Evolutionary conservation across 176 grass and related monocot species (phyloP).

Genomic region (Juncus inflexus): DNA sequence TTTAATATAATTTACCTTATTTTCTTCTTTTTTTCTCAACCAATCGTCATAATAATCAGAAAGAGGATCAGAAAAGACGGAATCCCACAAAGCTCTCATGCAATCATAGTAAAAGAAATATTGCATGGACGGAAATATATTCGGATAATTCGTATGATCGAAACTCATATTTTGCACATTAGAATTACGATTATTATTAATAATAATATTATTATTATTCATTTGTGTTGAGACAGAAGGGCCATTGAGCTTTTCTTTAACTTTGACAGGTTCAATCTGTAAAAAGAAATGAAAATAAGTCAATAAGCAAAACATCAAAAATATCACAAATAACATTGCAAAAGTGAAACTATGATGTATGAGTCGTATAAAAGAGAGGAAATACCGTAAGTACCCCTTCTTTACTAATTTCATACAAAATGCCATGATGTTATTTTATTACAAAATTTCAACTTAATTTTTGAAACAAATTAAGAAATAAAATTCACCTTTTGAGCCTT

Average conservation of each 20-base stretch:
- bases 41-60: slow-evolving; percentile 56
- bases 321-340: background rate
- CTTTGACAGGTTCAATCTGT: slow-evolving; percentile 30
- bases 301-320: too few species aligned
- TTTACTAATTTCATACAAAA: too few species aligned
- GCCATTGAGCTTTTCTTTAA: slow-evolving; percentile 31
- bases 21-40: slow-evolving; percentile 43
- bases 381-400: too few species aligned
- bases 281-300: slow-evolving; percentile 12
- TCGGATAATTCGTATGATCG: slow-evolving; percentile 31
- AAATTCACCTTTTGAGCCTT: slow-evolving; percentile 44
- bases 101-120: slow-evolving; percentile 62
- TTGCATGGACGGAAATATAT: slow-evolving; percentile 43
- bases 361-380: too few species aligned
- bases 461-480: background rate
- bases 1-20: too few species aligned
- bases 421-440: too few species aligned
- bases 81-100: slow-evolving; percentile 71
- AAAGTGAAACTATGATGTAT: too few species aligned
- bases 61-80: slow-evolving; percentile 56
- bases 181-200: too few species aligned
- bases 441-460: too few species aligned
- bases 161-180: too few species aligned
- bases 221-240: slow-evolving; percentile 20
- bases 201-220: background rate